These are phyloP conservation scores for Tillandsia leiboldiana DNA, from an alignment of 176 grass and related monocot species.

Conservation along the genomic window DNA sequence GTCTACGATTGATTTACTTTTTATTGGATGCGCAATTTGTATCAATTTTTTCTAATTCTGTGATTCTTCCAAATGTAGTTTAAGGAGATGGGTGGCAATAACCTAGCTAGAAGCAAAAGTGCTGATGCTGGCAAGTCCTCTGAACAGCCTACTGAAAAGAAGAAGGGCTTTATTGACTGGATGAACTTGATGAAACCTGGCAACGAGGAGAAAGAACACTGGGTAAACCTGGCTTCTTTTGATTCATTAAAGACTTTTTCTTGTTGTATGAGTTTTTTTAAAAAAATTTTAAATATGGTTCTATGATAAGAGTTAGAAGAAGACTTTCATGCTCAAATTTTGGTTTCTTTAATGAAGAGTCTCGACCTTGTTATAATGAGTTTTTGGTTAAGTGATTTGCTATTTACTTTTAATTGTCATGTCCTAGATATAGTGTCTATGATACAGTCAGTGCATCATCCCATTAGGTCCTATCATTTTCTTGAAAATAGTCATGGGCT, in stretches of 20 bases:
- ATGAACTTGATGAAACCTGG: constrained; percentile 80
- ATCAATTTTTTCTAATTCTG: constrained; percentile 1
- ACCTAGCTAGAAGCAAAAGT: constrained; percentile 47
- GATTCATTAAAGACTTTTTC: not conserved
- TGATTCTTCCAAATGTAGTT: constrained; percentile 31
- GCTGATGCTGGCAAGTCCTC: constrained; percentile 45
- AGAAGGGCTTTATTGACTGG: constrained; percentile 78
- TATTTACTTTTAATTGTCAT: not conserved
- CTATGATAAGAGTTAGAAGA: no score
- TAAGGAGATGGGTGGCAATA: constrained; percentile 84
- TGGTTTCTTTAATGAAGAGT: not conserved
- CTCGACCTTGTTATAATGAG: not conserved
- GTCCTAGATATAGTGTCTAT: not conserved
- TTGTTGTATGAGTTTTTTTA: not conserved
- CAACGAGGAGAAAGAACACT: constrained; percentile 95
- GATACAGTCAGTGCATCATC: not conserved
- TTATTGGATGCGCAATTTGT: not conserved
- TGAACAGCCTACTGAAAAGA: constrained; percentile 70
- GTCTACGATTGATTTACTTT: not conserved
- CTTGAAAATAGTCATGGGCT: not conserved
- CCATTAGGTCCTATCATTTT: not conserved
- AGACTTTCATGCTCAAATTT: not conserved
- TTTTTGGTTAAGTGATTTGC: not conserved
- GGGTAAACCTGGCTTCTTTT: constrained; percentile 44
- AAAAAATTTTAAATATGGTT: not conserved